phyloP scores from a whole-genome alignment of 2,329 filamentous ascomycete species.

The Ceratocystis huliohia region DNA sequence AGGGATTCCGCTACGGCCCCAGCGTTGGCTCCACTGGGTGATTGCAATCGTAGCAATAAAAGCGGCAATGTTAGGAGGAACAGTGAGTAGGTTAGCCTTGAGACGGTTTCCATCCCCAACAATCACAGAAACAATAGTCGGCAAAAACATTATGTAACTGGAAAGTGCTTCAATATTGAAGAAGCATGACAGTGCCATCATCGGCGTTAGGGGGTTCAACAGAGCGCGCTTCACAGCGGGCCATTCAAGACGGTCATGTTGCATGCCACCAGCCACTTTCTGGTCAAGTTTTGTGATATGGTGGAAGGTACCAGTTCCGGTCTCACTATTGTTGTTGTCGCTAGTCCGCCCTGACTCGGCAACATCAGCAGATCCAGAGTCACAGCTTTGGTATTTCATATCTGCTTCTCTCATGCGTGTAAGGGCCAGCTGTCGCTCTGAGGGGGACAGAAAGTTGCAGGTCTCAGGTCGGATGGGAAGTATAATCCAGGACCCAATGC shows the following conservation, averaged over 20 bases:
- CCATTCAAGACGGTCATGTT: constrained; percentile 17
- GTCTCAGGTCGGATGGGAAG: constrained; percentile 32
- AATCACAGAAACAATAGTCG: constrained; percentile 23
- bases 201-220: constrained; percentile 22
- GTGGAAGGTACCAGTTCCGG: background rate
- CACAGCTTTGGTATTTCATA: constrained; percentile 8
- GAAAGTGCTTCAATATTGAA: constrained; percentile 23
- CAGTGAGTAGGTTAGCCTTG: constrained; percentile 23
- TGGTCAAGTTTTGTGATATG: background rate
- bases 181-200: constrained; percentile 24
- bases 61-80: constrained; percentile 24
- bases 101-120: constrained; percentile 21
- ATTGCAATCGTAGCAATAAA: constrained; percentile 24
- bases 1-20: constrained; percentile 21
- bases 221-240: constrained; percentile 21
- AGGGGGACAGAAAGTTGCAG: constrained; percentile 30
- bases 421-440: constrained; percentile 31
- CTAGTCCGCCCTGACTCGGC: background rate
- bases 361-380: background rate
- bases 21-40: constrained; percentile 23
- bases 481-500: constrained; percentile 28
- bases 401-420: constrained; percentile 22
- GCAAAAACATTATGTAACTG: constrained; percentile 25
- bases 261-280: background rate
- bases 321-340: background rate